These are phyloP conservation scores for Aechmea fasciata DNA, from an alignment of 176 grass and related monocot species.

Conservation along the genomic window DNA sequence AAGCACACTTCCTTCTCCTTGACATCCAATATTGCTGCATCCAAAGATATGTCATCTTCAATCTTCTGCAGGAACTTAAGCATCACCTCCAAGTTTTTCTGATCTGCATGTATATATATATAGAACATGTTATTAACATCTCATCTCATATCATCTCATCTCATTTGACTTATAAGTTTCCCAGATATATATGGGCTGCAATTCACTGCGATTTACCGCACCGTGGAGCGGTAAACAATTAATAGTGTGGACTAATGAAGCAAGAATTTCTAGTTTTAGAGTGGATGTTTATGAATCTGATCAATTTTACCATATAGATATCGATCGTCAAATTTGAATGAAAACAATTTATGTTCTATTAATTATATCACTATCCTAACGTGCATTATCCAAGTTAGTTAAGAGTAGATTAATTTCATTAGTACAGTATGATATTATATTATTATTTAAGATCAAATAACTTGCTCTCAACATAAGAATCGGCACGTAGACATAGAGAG, in stretches of 20 bases:
- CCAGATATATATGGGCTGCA: too few species aligned
- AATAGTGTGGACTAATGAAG: too few species aligned
- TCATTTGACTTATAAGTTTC: too few species aligned
- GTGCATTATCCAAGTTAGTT: not conserved
- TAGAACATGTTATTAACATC: too few species aligned
- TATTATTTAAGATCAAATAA: not conserved
- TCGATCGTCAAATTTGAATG: too few species aligned
- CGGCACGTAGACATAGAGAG: too few species aligned
- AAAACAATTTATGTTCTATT: not conserved
- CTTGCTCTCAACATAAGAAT: not conserved
- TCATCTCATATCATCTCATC: too few species aligned
- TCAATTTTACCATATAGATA: too few species aligned
- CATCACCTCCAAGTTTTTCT: constrained; percentile 33
- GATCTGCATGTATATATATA: constrained; percentile 30
- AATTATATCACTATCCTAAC: not conserved
- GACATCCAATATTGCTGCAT: constrained; percentile 15
- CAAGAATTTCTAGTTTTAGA: too few species aligned
- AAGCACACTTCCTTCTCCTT: constrained; percentile 34
- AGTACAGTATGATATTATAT: not conserved
- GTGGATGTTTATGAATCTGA: too few species aligned
- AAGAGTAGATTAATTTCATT: not conserved
- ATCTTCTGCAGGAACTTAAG: constrained; percentile 50
- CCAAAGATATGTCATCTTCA: constrained; percentile 9
- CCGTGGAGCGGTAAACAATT: too few species aligned
- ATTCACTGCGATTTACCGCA: too few species aligned